These are phyloP conservation scores for Yarrowia sp. DNA, from an alignment of 805 yeast species.

Conservation along the genomic window DNA sequence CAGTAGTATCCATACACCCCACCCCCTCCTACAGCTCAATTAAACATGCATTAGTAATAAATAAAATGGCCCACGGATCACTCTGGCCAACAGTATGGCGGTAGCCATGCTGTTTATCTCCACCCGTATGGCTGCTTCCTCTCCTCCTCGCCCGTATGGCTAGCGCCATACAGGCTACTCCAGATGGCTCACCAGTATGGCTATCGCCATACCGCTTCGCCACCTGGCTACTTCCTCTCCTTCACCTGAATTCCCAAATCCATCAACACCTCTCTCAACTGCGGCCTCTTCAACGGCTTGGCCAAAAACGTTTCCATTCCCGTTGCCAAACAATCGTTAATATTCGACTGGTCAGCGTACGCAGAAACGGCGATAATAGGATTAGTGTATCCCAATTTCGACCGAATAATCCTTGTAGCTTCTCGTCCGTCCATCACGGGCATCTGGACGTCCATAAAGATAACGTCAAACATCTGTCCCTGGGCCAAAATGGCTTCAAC, in stretches of 20 bases:
- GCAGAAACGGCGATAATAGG: conserved; percentile 96
- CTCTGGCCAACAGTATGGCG: too few relatives aligned
- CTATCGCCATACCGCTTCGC: too few relatives aligned
- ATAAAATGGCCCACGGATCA: background rate
- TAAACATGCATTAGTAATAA: background rate
- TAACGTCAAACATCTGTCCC: conserved; percentile 52
- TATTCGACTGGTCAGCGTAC: conserved; percentile 88
- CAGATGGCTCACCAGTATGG: too few relatives aligned
- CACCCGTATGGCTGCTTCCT: too few relatives aligned
- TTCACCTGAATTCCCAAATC: conserved; percentile 39
- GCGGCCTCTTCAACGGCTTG: conserved; percentile 76
- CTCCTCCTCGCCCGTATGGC: too few relatives aligned
- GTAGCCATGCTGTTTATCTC: too few relatives aligned
- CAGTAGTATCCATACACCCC: too few relatives aligned
- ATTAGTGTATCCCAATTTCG: conserved; percentile 53
- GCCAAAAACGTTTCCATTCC: conserved; percentile 92
- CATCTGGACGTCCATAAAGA: conserved; percentile 98
- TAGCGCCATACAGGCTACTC: too few relatives aligned
- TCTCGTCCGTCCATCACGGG: conserved; percentile 86
- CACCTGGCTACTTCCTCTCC: conserved; percentile 2
- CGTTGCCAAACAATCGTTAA: conserved; percentile 73
- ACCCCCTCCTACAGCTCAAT: too few relatives aligned
- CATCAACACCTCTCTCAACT: conserved; percentile 47
- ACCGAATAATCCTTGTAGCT: conserved; percentile 74
- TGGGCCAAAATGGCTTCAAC: conserved; percentile 46